Evolutionary conservation across 164 flowering plant species (phyloP), one percentile per base, ranked within the genome.

Genomic region (Brasenia schreberi): DNA sequence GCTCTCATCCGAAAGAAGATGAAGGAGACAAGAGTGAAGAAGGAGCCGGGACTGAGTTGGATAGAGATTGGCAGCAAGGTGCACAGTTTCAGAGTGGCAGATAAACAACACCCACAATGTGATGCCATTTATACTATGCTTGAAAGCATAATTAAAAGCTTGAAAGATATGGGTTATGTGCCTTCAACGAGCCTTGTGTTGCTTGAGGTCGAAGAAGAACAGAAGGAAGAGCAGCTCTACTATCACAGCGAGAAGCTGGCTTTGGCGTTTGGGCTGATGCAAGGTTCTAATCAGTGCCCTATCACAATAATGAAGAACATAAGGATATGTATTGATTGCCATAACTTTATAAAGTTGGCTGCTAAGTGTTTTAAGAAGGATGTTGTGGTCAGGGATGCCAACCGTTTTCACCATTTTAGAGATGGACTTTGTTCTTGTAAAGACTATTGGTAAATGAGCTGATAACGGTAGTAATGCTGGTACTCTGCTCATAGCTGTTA

Each of bases 31-130:
- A 75, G 75, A 43, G 87, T 84, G 64, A 84, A 68, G 75, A 90
- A 90, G 71, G 85, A 84, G 59, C 89, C 93, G 11, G 96, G 97
- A 45, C 74, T 90, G 74, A 90, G 97, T 72, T 85, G 96, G 95
- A 81, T 82, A 43, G 90, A 87, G 77, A 67, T 87, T 19, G 81
- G 75, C 12, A 82, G 81, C 71, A 67, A 17, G 62, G 81, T 86
- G 7, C 90, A 87, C 71, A 90, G 87, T 73, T 90, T 90, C 80
- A 86, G 88, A 3, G 78, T 90, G 42, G 97, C 91, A 39, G 93
- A 92, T 19, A 63, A 56, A 27, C 64, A 64, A 4, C 94, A 81
- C 69, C 86, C 87, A 4, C 75, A 80, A 60, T 79, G 74, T 70
- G 74, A 73, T 61, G 72, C 74, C 62, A 77, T 86, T 59, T 78